Evolutionary conservation across 2,329 filamentous ascomycete genomes (phyloP), one percentile per base, ranked within the genome.

Genomic region (Xylariomycetidae sp.): DNA sequence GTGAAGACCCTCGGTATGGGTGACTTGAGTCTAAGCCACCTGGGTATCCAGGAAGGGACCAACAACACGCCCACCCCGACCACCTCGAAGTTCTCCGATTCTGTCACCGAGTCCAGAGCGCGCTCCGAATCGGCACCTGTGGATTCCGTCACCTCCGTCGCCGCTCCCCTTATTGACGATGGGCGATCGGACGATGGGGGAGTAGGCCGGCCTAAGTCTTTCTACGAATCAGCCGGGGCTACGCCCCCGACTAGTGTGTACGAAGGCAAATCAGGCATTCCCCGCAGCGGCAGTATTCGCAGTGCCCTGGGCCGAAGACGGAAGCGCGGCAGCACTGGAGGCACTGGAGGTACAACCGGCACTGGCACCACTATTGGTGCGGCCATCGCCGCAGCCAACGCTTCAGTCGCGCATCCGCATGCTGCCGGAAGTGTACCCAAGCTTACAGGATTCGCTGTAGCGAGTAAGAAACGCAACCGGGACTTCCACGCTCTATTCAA

Each of bases 401-500:
- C 74, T 22, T 81, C 82, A 4, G 60, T 89, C n/a, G 77, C 77
- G 12, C 77, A 83, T 46, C 76, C 83, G 11, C 67, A 67, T 17
- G 67, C 70, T 25, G 68, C 66, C 38, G 54, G 71, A 12, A 75
- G 73, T 46, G 73, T 77, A 5, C 84, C 86, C 27, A 88, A 89
- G 44, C 70, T 94, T 44, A 95, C 90, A 4, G 92, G 92, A 0
- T 98, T 98, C 57, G 90, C 92, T 31, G 88, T 97, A 44, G 92
- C 92, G 30, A 94, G 86, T 57, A 94, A 94, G 59, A 96, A 92
- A 65, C 80, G 94, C 36, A 98, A 98, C 62, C 80, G 88, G 30
- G 92, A 97, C 54, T 98, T 97, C 51, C 92, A 98, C 59, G 77
- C 76, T 38, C 66, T 95, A 3, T 98, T 98, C 69, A 85, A 92